A percentile compares a stretch with the other conserved stretches of the same genome.
Evolutionary conservation across 169 alveolate genomes (phyloP).

Genomic region (Eimeria necatrix): DNA sequence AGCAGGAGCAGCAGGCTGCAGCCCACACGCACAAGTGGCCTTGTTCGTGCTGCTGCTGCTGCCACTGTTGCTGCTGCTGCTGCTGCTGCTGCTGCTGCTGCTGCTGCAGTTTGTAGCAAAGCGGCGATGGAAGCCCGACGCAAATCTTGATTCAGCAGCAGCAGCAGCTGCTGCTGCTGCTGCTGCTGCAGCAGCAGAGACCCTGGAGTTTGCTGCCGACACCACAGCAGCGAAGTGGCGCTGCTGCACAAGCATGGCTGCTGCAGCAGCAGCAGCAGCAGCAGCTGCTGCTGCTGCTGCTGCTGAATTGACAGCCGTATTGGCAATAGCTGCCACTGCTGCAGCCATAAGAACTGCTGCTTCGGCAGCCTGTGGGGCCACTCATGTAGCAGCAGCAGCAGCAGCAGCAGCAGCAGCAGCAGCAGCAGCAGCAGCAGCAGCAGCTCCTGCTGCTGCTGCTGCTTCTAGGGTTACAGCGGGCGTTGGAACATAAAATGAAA

Average conservation of each 20-base stretch:
- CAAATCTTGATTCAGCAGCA: background rate
- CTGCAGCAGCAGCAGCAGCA: slow-evolving; percentile 17
- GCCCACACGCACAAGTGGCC: too few species aligned
- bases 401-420: slow-evolving; percentile 22
- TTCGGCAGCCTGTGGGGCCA: background rate
- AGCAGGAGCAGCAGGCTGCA: too few species aligned
- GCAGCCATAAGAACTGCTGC: background rate
- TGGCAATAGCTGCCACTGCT: background rate
- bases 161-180: background rate
- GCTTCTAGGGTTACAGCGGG: background rate
- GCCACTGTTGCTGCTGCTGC: too few species aligned
- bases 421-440: slow-evolving; percentile 31
- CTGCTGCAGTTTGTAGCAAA: too few species aligned
- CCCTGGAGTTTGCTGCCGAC: slow-evolving; percentile 32
- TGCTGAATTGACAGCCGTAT: too few species aligned
- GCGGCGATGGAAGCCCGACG: too few species aligned
- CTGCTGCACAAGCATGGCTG: too few species aligned
- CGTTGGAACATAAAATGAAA: background rate
- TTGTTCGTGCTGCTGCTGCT: too few species aligned
- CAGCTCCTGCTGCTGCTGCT: background rate
- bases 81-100: too few species aligned
- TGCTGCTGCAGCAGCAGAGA: background rate
- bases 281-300: slow-evolving; percentile 37
- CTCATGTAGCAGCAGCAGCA: background rate
- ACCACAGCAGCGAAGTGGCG: background rate